phyloP scores from a whole-genome alignment of 2,329 filamentous ascomycete genomes.

The Cladophialophora carrionii region DNA sequence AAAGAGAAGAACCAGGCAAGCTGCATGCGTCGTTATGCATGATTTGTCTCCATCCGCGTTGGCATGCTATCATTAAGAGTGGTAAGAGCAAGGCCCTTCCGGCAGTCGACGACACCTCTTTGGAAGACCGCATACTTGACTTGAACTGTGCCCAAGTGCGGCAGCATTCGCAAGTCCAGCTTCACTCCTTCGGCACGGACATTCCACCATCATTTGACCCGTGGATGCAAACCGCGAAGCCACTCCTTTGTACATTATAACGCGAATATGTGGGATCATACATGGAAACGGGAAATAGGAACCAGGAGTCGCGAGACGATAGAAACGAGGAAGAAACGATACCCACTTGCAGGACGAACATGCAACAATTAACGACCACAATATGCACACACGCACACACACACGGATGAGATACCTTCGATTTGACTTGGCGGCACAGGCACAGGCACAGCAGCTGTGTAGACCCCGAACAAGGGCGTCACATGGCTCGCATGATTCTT shows the following conservation, averaged over 20 bases:
- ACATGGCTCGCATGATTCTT: not conserved
- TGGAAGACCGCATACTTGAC: not conserved
- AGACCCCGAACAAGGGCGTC: not conserved
- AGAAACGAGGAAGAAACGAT: conserved; percentile 10
- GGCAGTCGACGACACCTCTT: not conserved
- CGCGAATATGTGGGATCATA: not conserved
- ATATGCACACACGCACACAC: not conserved
- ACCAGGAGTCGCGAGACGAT: not conserved
- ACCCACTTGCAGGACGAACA: not conserved
- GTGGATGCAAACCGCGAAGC: not conserved
- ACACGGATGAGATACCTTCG: conserved; percentile 1
- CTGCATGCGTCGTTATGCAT: conserved; percentile 24
- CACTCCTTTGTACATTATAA: conserved; percentile 8
- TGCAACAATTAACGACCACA: conserved; percentile 6
- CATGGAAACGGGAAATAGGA: not conserved
- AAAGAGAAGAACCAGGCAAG: conserved; percentile 39
- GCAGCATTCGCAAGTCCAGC: not conserved
- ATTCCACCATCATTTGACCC: not conserved
- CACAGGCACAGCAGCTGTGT: not conserved
- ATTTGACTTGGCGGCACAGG: not conserved
- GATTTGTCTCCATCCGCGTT: not conserved
- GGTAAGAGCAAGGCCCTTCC: not conserved
- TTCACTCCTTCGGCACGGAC: not conserved
- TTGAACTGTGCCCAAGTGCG: not conserved
- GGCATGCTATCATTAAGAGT: not conserved